A percentile compares a stretch with the other conserved stretches of the same genome.
phyloP scores from a whole-genome alignment of 2,329 filamentous ascomycete genomes.

The Dryadomyces sulphureus region DNA sequence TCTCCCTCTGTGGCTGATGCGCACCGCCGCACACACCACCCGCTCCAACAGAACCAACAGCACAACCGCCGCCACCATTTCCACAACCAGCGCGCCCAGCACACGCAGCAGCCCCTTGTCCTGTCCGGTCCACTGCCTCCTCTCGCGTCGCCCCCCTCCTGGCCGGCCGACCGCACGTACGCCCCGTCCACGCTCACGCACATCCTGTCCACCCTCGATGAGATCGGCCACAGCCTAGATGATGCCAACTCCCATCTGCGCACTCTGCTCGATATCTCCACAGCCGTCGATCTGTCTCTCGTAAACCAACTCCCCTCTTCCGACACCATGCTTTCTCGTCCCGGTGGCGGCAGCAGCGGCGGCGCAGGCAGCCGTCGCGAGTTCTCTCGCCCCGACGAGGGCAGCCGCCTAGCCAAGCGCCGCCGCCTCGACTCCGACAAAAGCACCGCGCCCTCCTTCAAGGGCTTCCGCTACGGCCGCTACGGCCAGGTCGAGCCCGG shows the following conservation, averaged over 20 bases:
- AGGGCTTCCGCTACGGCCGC: slow-evolving; percentile 64
- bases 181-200: neutral
- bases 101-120: neutral
- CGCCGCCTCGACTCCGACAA: slow-evolving; percentile 55
- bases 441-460: slow-evolving; percentile 26
- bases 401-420: slow-evolving; percentile 44
- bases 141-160: neutral
- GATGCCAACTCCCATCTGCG: slow-evolving; percentile 28
- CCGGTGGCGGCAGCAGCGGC: neutral
- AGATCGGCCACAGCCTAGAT: slow-evolving; percentile 18
- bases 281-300: slow-evolving; percentile 3
- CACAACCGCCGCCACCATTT: neutral
- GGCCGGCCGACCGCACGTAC: neutral
- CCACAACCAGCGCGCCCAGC: slow-evolving; percentile 12
- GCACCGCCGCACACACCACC: too few relatives aligned
- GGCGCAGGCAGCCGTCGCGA: slow-evolving; percentile 5
- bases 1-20: neutral
- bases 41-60: too few relatives aligned
- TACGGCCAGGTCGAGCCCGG: slow-evolving; percentile 80
- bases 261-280: slow-evolving; percentile 23
- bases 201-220: slow-evolving; percentile 5
- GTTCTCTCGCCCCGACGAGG: slow-evolving; percentile 5
- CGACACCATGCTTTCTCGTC: neutral
- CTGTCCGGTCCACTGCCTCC: neutral
- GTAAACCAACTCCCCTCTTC: neutral